Base-by-base conservation (phyloP, 1,284 basidiomycete genomes). In the Ustilago crameri region DNA sequence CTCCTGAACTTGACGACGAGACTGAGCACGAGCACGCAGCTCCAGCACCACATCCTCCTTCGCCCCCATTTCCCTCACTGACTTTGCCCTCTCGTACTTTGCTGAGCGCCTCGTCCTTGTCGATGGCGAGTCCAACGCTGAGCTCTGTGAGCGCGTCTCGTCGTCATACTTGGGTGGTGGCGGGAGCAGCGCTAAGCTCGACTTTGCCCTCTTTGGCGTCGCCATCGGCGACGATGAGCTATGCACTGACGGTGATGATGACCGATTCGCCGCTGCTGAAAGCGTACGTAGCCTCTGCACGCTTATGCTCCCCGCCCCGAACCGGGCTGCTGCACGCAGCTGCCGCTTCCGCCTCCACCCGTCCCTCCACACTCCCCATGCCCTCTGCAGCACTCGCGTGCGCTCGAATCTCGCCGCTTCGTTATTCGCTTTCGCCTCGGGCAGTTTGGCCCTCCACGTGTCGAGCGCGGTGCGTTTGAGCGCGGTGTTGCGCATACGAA, bases 401-500 rank as follows among this genome's bases (percentile, higher is more conserved):
- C 62, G 35, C 12, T 17, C 9, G 17, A 62, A 18, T 10, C 37
- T 42, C 2, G 40, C 35, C 12, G 64, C 70, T 34, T 50, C 42
- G 32, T 62, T 69, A 1, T 30, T 7, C 46, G 43, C n/a, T 45
- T 44, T 47, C 17, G 59, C 70, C 7, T 24, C 27, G 10, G 75
- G 75, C 23, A 76, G 34, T 1, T 24, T 37, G 9, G 42, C 22
- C 10, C 37, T 30, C 75, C 75, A 78, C 17, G 37, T 40, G 12
- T 35, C 43, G 5, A 68, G 23, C 4, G 70, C 56, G 0, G 17
- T 26, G 5, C 54, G 48, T 27, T 64, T 69, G 32, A 74, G 57
- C 26, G 51, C 40, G 2, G 46, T 35, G 32, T 76, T 72, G 12
- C 70, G 58, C 61, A 76, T 51, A 9, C 60, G 54, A 15, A 78